Conservation (phyloP, 805 yeast genomes). For the Metschnikowia reukaufii region DNA sequence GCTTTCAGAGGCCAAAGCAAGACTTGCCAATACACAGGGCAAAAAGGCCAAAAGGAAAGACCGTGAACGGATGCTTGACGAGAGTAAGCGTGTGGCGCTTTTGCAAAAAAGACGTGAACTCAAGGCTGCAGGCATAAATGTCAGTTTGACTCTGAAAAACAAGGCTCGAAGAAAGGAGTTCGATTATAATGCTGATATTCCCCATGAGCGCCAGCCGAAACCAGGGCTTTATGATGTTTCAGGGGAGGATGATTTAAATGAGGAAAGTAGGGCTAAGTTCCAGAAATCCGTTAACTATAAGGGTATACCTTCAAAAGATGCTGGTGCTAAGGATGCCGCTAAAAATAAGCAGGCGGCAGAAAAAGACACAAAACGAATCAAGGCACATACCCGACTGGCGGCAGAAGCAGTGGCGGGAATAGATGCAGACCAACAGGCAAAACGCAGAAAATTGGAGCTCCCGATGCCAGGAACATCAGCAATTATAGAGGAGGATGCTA, state of each 20-base stretch:
- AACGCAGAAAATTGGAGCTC: slow-evolving; percentile 28
- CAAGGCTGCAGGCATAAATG: slow-evolving; percentile 72
- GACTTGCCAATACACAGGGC: slow-evolving; percentile 90
- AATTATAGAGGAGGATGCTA: slow-evolving; percentile 14
- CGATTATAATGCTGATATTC: slow-evolving; percentile 82
- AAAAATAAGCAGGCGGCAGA: slow-evolving; percentile 24
- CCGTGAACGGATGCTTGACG: slow-evolving; percentile 78
- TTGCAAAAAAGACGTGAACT: slow-evolving; percentile 79
- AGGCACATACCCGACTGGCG: slow-evolving; percentile 22
- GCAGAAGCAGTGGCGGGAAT: slow-evolving; percentile 23
- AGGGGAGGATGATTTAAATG: slow-evolving; percentile 53
- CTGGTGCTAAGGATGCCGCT: slow-evolving; percentile 31
- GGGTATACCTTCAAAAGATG: slow-evolving; percentile 46
- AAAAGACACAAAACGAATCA: slow-evolving; percentile 21
- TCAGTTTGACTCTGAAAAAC: slow-evolving; percentile 50
- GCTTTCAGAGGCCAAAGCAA: slow-evolving; percentile 91
- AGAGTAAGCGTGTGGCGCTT: slow-evolving; percentile 70
- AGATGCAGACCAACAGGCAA: slow-evolving; percentile 23
- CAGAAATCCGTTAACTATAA: slow-evolving; percentile 40
- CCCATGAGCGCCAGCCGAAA: slow-evolving; percentile 69
- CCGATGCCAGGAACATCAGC: slow-evolving; percentile 23
- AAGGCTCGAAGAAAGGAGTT: slow-evolving; percentile 58
- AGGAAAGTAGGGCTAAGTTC: slow-evolving; percentile 39
- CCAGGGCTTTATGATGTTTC: slow-evolving; percentile 67
- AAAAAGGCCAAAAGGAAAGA: slow-evolving; percentile 90